Evolutionary conservation across 2,329 filamentous ascomycete species (phyloP).

Genomic region (Fusarium domesticum): DNA sequence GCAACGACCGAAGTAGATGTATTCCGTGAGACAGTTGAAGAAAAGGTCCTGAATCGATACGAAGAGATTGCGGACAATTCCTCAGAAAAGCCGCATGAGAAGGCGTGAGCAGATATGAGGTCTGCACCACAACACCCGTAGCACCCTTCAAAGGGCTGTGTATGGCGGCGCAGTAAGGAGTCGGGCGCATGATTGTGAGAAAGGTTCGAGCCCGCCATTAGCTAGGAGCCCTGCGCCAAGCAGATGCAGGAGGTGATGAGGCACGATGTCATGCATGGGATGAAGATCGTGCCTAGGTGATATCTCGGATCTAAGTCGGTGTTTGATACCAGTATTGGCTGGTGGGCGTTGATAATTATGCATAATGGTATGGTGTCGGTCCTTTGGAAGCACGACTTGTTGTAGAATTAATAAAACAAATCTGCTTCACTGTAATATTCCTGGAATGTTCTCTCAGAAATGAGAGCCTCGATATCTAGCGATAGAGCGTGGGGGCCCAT

Average conservation of each 20-base stretch:
- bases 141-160: background rate
- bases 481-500: too few species aligned
- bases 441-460: too few species aligned
- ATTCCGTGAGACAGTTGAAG: slow-evolving; percentile 51
- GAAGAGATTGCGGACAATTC: slow-evolving; percentile 34
- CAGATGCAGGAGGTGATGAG: slow-evolving; percentile 11
- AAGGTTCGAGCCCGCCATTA: slow-evolving; percentile 2
- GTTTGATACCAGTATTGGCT: slow-evolving; percentile 8
- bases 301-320: slow-evolving; percentile 30
- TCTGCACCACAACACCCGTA: slow-evolving; percentile 1
- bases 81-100: slow-evolving; percentile 14
- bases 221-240: slow-evolving; percentile 6
- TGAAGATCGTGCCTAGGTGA: slow-evolving; percentile 21
- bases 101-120: slow-evolving; percentile 12
- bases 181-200: background rate
- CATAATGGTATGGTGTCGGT: slow-evolving; percentile 1
- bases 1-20: slow-evolving; percentile 55
- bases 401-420: background rate
- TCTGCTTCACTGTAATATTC: background rate
- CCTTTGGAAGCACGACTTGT: background rate
- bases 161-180: background rate
- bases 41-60: slow-evolving; percentile 48
- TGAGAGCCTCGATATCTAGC: too few species aligned
- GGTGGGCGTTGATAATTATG: slow-evolving; percentile 1
- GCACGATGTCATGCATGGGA: slow-evolving; percentile 8